Percentiles rank a stretch among this genome's conserved stretches.
Evolutionary conservation across 2,329 filamentous ascomycete genomes (phyloP).

Genomic region (Alternaria brassicicola): DNA sequence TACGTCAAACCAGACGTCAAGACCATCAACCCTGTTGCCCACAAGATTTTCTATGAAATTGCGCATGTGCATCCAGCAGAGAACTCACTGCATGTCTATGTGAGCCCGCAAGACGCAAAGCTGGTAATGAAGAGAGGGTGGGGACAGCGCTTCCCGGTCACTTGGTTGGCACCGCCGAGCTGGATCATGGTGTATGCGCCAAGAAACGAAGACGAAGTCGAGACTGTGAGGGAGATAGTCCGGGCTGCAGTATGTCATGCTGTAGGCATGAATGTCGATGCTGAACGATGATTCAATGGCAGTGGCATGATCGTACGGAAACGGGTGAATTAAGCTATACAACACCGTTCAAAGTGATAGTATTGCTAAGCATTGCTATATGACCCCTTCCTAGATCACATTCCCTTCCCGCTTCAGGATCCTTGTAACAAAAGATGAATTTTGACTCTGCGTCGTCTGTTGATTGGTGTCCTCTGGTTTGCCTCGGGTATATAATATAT

Average conservation of each 20-base stretch:
- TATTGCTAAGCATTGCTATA: not conserved
- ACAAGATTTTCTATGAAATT: conserved; percentile 42
- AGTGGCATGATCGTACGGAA: not conserved
- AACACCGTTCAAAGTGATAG: not conserved
- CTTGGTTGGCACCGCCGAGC: conserved; percentile 38
- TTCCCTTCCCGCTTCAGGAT: no score
- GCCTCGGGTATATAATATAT: no score
- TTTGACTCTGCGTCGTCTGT: no score
- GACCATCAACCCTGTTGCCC: conserved; percentile 35
- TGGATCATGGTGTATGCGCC: conserved; percentile 78
- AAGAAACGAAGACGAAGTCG: conserved; percentile 69
- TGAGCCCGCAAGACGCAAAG: conserved; percentile 77
- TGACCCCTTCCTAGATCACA: no score
- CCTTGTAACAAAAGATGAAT: no score
- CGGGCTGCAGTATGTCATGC: conserved; percentile 74
- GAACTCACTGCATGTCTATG: conserved; percentile 76
- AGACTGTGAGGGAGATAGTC: conserved; percentile 71
- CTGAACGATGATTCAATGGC: not conserved
- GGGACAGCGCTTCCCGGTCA: conserved; percentile 67
- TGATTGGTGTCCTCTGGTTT: not conserved
- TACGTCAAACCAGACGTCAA: conserved; percentile 35
- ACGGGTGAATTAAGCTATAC: not conserved
- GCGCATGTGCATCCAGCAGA: conserved; percentile 77
- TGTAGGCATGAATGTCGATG: conserved; percentile 33
- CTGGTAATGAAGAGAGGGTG: conserved; percentile 75